Evolutionary conservation across 495 filamentous ascomycete species (phyloP).

Genomic region (Neurospora tetraspora): DNA sequence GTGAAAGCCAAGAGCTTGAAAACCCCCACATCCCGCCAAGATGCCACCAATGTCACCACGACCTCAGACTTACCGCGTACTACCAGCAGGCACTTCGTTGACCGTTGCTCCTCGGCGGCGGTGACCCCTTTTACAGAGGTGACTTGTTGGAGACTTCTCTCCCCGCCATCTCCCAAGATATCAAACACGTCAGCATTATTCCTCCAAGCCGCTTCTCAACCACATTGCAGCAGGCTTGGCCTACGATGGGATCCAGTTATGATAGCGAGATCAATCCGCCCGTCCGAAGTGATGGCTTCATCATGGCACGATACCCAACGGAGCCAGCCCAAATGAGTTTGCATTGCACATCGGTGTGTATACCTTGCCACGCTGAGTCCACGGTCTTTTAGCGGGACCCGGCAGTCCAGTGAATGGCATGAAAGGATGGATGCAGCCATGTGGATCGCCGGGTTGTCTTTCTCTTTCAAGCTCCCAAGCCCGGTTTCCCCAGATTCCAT

Average conservation of each 20-base stretch:
- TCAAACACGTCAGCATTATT: not conserved
- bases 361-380: not conserved
- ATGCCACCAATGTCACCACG: not conserved
- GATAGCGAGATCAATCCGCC: not conserved
- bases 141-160: not conserved
- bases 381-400: not conserved
- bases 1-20: not conserved
- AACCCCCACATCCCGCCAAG: not conserved
- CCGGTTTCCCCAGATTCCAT: not conserved
- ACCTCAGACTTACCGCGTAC: not conserved
- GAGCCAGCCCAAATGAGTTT: not conserved
- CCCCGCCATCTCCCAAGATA: not conserved
- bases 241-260: not conserved
- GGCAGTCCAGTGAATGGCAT: not conserved
- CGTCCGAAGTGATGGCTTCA: not conserved
- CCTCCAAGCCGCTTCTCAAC: not conserved
- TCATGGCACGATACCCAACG: not conserved
- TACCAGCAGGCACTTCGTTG: not conserved
- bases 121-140: not conserved
- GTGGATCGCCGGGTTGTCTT: not conserved
- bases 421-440: not conserved
- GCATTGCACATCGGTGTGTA: not conserved
- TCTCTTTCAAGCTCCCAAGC: not conserved
- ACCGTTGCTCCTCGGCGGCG: not conserved
- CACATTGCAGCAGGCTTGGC: not conserved